Evolutionary conservation across 2,329 filamentous ascomycete genomes (phyloP).

Genomic region (Pezicula rhizophila): DNA sequence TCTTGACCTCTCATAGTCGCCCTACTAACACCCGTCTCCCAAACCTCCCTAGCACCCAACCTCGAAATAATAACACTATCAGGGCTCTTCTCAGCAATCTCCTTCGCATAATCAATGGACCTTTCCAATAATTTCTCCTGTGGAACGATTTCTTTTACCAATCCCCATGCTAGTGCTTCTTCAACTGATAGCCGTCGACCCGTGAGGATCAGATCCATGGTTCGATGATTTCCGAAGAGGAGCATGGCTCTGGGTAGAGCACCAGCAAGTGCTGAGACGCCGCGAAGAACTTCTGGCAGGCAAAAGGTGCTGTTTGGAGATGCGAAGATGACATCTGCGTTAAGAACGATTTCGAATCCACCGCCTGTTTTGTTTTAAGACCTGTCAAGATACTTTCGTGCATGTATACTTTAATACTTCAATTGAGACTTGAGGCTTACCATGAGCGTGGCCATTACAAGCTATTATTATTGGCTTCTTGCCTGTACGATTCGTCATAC

Average conservation of each 20-base stretch:
- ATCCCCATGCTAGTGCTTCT: slow-evolving; percentile 21
- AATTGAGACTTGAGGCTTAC: too few species aligned
- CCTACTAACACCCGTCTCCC: slow-evolving; percentile 21
- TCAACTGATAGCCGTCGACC: slow-evolving; percentile 20
- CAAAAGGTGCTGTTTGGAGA: slow-evolving; percentile 44
- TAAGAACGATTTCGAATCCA: slow-evolving; percentile 43
- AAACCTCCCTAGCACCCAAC: slow-evolving; percentile 26
- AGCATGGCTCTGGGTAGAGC: slow-evolving; percentile 33
- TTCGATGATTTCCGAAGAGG: slow-evolving; percentile 29
- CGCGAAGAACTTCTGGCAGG: slow-evolving; percentile 51
- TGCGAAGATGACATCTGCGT: slow-evolving; percentile 47
- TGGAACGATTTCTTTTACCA: slow-evolving; percentile 11
- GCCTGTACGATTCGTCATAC: slow-evolving; percentile 46
- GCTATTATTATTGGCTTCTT: slow-evolving; percentile 56
- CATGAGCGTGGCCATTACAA: slow-evolving; percentile 47
- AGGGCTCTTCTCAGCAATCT: slow-evolving; percentile 26
- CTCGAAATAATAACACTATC: slow-evolving; percentile 29
- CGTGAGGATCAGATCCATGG: slow-evolving; percentile 29
- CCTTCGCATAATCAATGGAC: slow-evolving; percentile 25
- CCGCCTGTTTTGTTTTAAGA: slow-evolving; percentile 31
- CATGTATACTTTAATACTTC: too few species aligned
- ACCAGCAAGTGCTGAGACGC: slow-evolving; percentile 51
- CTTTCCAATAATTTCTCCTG: slow-evolving; percentile 23
- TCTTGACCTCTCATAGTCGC: too few species aligned
- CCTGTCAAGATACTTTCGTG: too few species aligned